These are phyloP conservation scores for Tetrapisispora taiwanensis DNA, from an alignment of 805 yeast genomes.

Conservation along the genomic window DNA sequence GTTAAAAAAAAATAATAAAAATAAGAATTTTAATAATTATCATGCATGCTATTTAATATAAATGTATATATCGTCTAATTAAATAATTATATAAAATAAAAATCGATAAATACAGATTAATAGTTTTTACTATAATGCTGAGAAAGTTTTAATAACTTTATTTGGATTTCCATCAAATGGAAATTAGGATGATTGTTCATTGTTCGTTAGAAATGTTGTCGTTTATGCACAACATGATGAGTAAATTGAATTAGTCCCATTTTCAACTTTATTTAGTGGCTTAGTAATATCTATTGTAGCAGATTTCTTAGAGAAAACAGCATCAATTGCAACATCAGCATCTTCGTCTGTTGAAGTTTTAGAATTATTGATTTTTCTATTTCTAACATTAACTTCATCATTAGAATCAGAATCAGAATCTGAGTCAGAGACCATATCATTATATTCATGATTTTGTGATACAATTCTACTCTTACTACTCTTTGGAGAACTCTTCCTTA, in stretches of 20 bases:
- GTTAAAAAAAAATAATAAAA: not conserved
- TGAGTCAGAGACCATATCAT: slow-evolving; percentile 4
- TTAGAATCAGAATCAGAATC: not conserved
- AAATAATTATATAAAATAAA: not conserved
- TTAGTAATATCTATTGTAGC: slow-evolving; percentile 17
- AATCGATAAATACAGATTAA: not conserved
- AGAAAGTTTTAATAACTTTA: not conserved
- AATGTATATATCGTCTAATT: not conserved
- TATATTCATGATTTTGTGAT: not conserved
- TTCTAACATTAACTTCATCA: not conserved
- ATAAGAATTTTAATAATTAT: not conserved
- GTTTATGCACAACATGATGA: slow-evolving; percentile 4
- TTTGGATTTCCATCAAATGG: not conserved
- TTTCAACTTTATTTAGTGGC: slow-evolving; percentile 17
- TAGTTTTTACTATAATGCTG: not conserved
- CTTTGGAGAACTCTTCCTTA: not conserved
- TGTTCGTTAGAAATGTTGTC: not conserved
- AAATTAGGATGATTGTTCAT: not conserved
- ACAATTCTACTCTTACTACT: not conserved
- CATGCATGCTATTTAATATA: not conserved
- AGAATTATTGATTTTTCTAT: not conserved
- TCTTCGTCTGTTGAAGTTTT: not conserved
- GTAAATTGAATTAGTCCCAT: slow-evolving; percentile 6
- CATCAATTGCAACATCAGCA: not conserved
- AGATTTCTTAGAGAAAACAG: not conserved